Conservation (phyloP, 176 grass and related monocot species). For the Carex myosuroides region DNA sequence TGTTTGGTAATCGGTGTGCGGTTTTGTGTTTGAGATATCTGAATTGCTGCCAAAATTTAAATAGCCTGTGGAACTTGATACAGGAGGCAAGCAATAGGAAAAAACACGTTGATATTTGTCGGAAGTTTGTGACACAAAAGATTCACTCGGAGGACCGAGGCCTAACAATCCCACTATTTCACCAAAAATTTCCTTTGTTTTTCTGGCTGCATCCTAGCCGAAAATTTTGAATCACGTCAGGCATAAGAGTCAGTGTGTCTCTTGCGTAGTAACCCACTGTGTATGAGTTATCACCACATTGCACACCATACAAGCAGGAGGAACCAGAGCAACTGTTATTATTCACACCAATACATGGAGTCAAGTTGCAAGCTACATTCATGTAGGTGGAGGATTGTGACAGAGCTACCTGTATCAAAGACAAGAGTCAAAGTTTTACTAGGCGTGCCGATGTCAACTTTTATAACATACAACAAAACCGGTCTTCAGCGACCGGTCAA, state of each 20-base stretch:
- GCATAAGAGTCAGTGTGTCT: constrained; percentile 22
- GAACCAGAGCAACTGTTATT: not conserved
- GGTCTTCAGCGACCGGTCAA: too few relatives aligned
- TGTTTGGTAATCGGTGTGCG: constrained; percentile 20
- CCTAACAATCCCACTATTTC: constrained; percentile 32
- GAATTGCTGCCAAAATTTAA: constrained; percentile 17
- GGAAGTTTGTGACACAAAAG: constrained; percentile 30
- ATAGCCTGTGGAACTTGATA: constrained; percentile 28
- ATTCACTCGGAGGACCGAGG: constrained; percentile 23
- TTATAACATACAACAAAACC: too few relatives aligned
- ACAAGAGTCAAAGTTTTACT: too few relatives aligned
- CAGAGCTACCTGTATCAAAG: too few relatives aligned
- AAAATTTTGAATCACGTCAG: constrained; percentile 14
- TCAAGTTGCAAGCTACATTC: constrained; percentile 21
- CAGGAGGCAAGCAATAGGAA: constrained; percentile 39
- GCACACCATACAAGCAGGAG: constrained; percentile 13
- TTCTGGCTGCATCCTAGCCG: constrained; percentile 32
- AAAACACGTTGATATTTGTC: constrained; percentile 10
- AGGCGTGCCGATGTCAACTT: too few relatives aligned
- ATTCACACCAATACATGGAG: not conserved
- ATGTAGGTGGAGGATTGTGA: constrained; percentile 25
- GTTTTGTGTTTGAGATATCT: not conserved
- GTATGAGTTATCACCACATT: constrained; percentile 20
- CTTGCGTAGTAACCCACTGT: not conserved
- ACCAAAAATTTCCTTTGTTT: not conserved